phyloP scores from a whole-genome alignment of 1,284 basidiomycete species.

The Sanghuangporus baumii region DNA sequence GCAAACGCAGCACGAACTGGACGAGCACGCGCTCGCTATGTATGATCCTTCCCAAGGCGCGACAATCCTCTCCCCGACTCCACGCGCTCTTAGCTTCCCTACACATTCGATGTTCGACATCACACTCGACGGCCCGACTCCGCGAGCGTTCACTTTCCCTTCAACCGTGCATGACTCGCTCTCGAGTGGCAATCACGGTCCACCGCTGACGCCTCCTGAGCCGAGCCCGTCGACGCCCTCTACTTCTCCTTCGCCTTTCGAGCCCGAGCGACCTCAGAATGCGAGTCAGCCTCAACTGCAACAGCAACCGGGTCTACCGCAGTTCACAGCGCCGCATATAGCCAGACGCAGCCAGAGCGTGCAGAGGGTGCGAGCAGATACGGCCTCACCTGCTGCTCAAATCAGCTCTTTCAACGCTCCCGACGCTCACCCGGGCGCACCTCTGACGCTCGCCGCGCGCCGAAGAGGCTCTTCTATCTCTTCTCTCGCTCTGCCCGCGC shows the following conservation, averaged over 20 bases:
- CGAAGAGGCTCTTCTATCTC: conserved; percentile 14
- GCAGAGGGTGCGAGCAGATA: background rate
- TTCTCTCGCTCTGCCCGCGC: conserved; percentile 5
- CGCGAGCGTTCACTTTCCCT: conserved; percentile 70
- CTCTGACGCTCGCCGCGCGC: conserved; percentile 10
- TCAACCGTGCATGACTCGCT: conserved; percentile 53
- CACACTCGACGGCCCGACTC: conserved; percentile 67
- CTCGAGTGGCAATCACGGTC: background rate
- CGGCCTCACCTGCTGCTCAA: conserved; percentile 6
- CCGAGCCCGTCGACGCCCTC: conserved; percentile 60
- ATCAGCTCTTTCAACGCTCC: conserved; percentile 11
- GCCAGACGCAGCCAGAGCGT: background rate
- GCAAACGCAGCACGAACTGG: background rate
- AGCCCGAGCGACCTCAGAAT: conserved; percentile 46
- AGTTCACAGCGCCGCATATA: background rate
- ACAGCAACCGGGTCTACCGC: background rate
- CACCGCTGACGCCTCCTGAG: conserved; percentile 22
- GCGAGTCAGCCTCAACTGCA: background rate
- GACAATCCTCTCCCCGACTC: conserved; percentile 1
- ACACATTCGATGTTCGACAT: conserved; percentile 25
- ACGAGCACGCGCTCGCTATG: conserved; percentile 1
- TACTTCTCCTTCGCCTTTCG: conserved; percentile 61
- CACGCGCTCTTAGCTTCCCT: conserved; percentile 12
- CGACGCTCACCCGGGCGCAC: conserved; percentile 2
- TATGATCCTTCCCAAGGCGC: background rate